Evolutionary conservation across 176 grass and related monocot genomes (phyloP), one percentile per base, ranked within the genome.

Genomic region (Bolboschoenus planiculmis): DNA sequence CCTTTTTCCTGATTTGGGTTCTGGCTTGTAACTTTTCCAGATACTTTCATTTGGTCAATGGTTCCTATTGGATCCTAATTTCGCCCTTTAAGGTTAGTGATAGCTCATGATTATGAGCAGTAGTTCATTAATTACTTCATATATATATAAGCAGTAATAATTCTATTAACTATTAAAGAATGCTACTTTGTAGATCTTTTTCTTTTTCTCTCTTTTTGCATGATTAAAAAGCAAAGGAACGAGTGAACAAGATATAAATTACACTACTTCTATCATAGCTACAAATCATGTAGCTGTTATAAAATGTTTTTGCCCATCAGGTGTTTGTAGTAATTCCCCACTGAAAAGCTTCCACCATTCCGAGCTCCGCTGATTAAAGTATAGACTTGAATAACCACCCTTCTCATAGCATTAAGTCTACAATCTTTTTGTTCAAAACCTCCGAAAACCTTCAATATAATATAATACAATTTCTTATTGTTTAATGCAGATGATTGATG

Each of bases 401-500:
- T 72, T 42, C 44, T 42, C 44, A 0, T 42, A 71, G 10, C 20
- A 42, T 42, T 44, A 44, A 42, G 0, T 44, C 1, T 23, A 72
- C 67, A 72, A 26, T 43, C 8, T 72, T 68, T 39, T 43, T 71
- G 7, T 2, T 72, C 18, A 7, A 68, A 40, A 68, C 34, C 18
- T 70, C 20, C 65, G 42, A 70, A 23, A 70, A 10, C 2, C 6
- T 70, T 23, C 8, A 70, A 23, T 18, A 42, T 40, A 42, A 3
- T 23, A 11, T 68, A 29, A 75, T 37, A 75, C 21, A 75, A 29
- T 15, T 75, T 43, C n/a, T 30, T 14, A 7, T 63, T 64, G 10
- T 62, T 81, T 43, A 16, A 43, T 64, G 56, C 79, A 90, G 90
- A 94, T 91, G 85, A 83, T 89, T 72, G 43, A 53, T 72, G 78